Evolutionary conservation across 1,139 yeast species (phyloP), one percentile per base, ranked within the genome.

Genomic region (Pichia sp.): DNA sequence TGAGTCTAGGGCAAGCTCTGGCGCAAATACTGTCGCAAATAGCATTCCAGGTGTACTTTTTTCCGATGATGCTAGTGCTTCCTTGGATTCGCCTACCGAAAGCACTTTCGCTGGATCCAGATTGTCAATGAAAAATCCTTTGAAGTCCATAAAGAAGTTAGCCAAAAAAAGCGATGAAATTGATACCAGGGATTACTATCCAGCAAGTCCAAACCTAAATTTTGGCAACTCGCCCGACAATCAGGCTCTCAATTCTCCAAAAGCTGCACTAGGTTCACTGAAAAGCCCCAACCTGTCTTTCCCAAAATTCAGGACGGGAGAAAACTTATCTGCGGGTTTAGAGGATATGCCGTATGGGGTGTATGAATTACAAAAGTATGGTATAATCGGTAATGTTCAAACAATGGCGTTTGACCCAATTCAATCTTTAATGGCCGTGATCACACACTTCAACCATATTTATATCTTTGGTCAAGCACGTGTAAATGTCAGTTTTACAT

Each of bases 381-480:
- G 91, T 2, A 62, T 84, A 44, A 67, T 73, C 22, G 88, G 89
- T 2, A 72, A 68, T 18, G 78, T 87, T 3, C 70, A 80, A 25
- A 82, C 87, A 0, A 69, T 83, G 43, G 95, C 95, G 0, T 87
- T 76, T 67, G 98, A 93, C 66, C 96, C 96, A 1, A 84, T 88
- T 0, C 99, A 93, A 65, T 82, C 95, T 47, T 74, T 93, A 43
- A 68, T 90, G 59, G 98, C 97, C 0, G 72, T 89, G 0, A 85
- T 95, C 3, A 89, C 96, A 0, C 80, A 75, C 42, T 66, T 70
- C 12, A 88, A 90, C 45, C 82, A 81, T 48, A 76, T 93, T 21
- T 82, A 88, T 60, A 85, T 93, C 4, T 85, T 82, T 62, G 99
- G 99, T 2, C 93, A 87, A 64, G 82, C 84, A 48, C 81, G 86